These are phyloP conservation scores for Thraustotheca clavata DNA, from an alignment of 352 stramenopile species.

Conservation along the genomic window DNA sequence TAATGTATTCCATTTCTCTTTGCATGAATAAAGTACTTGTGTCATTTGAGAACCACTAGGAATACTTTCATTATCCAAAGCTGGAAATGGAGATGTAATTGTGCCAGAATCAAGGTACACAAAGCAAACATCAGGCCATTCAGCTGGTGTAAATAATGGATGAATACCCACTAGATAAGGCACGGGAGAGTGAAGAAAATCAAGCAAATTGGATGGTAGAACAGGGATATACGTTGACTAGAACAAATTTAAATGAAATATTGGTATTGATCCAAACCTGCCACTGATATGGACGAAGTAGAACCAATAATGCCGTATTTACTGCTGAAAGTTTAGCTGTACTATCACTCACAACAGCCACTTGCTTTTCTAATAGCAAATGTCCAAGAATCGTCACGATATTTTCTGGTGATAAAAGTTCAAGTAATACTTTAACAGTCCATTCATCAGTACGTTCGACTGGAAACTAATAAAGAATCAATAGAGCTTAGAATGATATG, in stretches of 20 bases:
- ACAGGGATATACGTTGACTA: constrained; percentile 82
- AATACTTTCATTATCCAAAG: constrained; percentile 33
- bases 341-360: constrained; percentile 65
- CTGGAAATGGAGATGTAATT: constrained; percentile 37
- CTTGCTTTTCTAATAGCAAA: constrained; percentile 72
- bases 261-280: constrained; percentile 27
- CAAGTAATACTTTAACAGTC: constrained; percentile 56
- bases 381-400: constrained; percentile 61
- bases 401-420: constrained; percentile 42
- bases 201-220: constrained; percentile 52
- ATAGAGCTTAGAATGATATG: neutral
- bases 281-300: constrained; percentile 78
- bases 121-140: constrained; percentile 79
- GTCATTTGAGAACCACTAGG: constrained; percentile 52
- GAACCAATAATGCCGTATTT: constrained; percentile 54
- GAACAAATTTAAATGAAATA: neutral
- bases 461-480: constrained; percentile 33
- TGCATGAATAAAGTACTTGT: constrained; percentile 44
- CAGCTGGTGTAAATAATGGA: constrained; percentile 26
- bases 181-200: constrained; percentile 79
- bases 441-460: constrained; percentile 62
- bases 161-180: constrained; percentile 71
- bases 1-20: constrained; percentile 38
- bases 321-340: constrained; percentile 56
- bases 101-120: constrained; percentile 62